Base-by-base conservation (phyloP, 768 basidiomycete species). In the Rhizopogon salebrosus region DNA sequence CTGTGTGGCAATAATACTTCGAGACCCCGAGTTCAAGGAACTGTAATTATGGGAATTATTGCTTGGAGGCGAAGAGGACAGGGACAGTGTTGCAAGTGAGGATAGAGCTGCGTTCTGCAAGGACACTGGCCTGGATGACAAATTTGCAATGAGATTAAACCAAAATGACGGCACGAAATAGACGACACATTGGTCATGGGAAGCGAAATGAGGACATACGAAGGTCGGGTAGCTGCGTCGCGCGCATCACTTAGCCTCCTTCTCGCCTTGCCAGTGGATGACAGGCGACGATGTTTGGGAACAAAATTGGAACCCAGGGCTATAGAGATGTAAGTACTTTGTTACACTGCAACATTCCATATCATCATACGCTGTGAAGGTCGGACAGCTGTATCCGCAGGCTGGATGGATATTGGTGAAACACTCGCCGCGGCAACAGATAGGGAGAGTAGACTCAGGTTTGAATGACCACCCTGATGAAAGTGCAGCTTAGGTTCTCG, bases 201-300 rank as follows among this genome's bases (percentile, higher is more conserved):
- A 37, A 51, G 36, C n/a, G 49, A 56, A 60, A 52, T 54, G 56
- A 39, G 41, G 37, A 85, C 85, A 75, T 69, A 91, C 87, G 80
- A 80, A 49, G 86, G 86, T 48, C 89, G 76, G 52, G 74, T 75
- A 48, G 85, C 85, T 40, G 89, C 89, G 67, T 90, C 89, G 45
- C 85, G 75, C 23, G 88, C 89, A 66, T 91, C 89, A 66, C 87
- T 89, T 57, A 89, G 65, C 52, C 89, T 74, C 60, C 89, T 77
- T 63, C 82, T 80, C 23, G 80, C 75, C 68, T 87, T 82, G 18
- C 87, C 84, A 10, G 82, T 77, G 0, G 88, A 89, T 16, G 86
- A 83, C 18, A 89, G 70, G 16, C 88, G 76, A 49, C 89, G 82
- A 65, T 89, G 86, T 60, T 86, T 79, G 53, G 49, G 61, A 49